Base-by-base conservation (phyloP, 2,329 filamentous ascomycete species). In the Ceratocystis eucalypticola region DNA sequence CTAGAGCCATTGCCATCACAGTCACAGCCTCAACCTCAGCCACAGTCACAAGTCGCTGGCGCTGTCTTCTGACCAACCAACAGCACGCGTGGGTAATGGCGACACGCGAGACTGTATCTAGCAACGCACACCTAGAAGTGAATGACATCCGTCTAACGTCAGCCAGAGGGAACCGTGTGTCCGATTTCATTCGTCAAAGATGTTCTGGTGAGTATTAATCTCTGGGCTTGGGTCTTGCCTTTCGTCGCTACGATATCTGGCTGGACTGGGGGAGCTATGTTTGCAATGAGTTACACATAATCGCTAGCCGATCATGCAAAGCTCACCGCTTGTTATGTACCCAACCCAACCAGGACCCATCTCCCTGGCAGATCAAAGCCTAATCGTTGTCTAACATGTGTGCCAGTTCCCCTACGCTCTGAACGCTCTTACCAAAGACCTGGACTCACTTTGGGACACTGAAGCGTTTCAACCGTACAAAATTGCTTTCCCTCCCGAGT, bases 111-210 rank as follows among this genome's bases (percentile, higher is more conserved):
- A 12, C 37, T 41, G 37, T 41, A 41, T 41, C 37, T 4, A 41
- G 37, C 37, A 15, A 3, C 10, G 37, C 37, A 66, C 50, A 48
- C 53, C 62, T 66, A 50, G 25, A 15, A 63, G 30, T 4, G 7
- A 53, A 22, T n/a, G 33, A 8, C 28, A 30, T 59, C 55, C 8
- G 55, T 59, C 55, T 59, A 59, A 59, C 55, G 30, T 20, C 17
- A 37, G 25, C 55, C 71, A 92, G 88, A 92, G 81, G 88, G 89
- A 69, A 92, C 89, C 62, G 85, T 92, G 69, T 91, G 88, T 75
- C 87, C 88, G 71, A 91, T 92, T 74, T 89, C 87, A 71, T 92
- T 92, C 76, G 89, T 92, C 76, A 89, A 89, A 77, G 87, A 91
- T 74, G 84, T 89, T 70, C 79, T 92, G 78, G 89, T 92, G 84